Evolutionary conservation across 805 yeast genomes (phyloP).

Genomic region (Starmerella apis): DNA sequence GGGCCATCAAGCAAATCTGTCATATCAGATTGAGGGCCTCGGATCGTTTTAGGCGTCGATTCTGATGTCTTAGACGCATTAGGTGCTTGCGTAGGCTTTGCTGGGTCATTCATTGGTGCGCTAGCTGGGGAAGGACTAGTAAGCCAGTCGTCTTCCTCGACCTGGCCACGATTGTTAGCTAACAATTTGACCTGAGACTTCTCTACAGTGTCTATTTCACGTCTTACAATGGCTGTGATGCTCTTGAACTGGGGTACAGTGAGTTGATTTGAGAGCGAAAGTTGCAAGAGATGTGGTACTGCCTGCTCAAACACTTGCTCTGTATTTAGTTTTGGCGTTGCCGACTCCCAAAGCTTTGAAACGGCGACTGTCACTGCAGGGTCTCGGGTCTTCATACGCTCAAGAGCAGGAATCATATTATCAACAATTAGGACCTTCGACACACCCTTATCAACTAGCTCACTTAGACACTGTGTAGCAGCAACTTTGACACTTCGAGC

Average conservation of each 20-base stretch:
- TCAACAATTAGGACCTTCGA: conserved; percentile 67
- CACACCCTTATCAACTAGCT: conserved; percentile 30
- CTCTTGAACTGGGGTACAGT: conserved; percentile 36
- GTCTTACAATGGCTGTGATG: conserved; percentile 35
- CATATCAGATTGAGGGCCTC: not conserved
- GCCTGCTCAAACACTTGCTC: conserved; percentile 45
- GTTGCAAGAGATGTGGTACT: conserved; percentile 44
- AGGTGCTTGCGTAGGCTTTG: not conserved
- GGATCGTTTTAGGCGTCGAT: not conserved
- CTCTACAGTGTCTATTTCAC: conserved; percentile 39
- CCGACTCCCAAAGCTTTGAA: conserved; percentile 35
- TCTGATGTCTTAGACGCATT: not conserved
- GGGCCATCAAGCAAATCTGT: not conserved
- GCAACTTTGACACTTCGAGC: conserved; percentile 64
- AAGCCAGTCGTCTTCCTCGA: conserved; percentile 19
- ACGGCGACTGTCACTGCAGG: conserved; percentile 48
- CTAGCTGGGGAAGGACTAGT: not conserved
- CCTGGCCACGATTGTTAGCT: conserved; percentile 13
- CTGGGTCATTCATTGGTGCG: not conserved
- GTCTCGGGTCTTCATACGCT: conserved; percentile 66
- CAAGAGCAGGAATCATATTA: conserved; percentile 68
- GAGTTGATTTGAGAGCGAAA: conserved; percentile 41
- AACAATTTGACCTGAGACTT: conserved; percentile 30
- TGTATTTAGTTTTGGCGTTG: conserved; percentile 36
- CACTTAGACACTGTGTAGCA: conserved; percentile 16